A percentile compares a stretch with the other conserved stretches of the same genome.
Conservation (phyloP, 768 basidiomycete genomes). For the Pluteus cervinus region DNA sequence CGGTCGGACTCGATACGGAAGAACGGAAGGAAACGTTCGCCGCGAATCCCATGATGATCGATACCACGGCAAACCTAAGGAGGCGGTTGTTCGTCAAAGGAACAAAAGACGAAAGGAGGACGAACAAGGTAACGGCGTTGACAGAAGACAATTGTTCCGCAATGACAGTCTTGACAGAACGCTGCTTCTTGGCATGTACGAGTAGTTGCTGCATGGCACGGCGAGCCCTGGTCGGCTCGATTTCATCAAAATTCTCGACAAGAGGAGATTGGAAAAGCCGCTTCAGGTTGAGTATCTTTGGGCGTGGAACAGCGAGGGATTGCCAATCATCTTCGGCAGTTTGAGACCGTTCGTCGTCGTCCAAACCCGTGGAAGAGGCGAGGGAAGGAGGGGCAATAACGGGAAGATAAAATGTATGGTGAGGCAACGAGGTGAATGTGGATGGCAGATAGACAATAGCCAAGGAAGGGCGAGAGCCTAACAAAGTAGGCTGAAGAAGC, state of each 20-base stretch:
- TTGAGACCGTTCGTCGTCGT: slow-evolving; percentile 19
- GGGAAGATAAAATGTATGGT: slow-evolving; percentile 52
- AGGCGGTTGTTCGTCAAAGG: not conserved
- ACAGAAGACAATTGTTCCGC: slow-evolving; percentile 41
- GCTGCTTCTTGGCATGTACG: slow-evolving; percentile 29
- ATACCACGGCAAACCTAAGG: slow-evolving; percentile 59
- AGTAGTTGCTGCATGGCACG: slow-evolving; percentile 42
- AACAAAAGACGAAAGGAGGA: slow-evolving; percentile 12
- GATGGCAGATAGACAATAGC: slow-evolving; percentile 66
- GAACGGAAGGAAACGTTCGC: slow-evolving; percentile 44
- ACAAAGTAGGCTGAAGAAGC: slow-evolving; percentile 34
- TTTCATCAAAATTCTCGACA: slow-evolving; percentile 36
- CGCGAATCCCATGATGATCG: slow-evolving; percentile 59
- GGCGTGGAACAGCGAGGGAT: slow-evolving; percentile 31
- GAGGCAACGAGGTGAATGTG: slow-evolving; percentile 27
- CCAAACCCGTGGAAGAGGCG: slow-evolving; percentile 11
- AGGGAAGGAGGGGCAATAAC: slow-evolving; percentile 32
- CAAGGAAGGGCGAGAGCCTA: slow-evolving; percentile 45
- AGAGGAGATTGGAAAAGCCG: slow-evolving; percentile 26
- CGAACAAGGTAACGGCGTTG: slow-evolving; percentile 66
- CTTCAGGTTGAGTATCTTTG: slow-evolving; percentile 33
- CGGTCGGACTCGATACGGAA: slow-evolving; percentile 26
- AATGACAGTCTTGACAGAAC: slow-evolving; percentile 24
- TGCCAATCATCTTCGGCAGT: slow-evolving; percentile 39
- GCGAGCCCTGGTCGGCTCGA: slow-evolving; percentile 36